A percentile compares a stretch with the other conserved stretches of the same genome.
These are phyloP conservation scores for Penstemon davidsonii DNA, from an alignment of 257 asterid genomes.

Conservation along the genomic window DNA sequence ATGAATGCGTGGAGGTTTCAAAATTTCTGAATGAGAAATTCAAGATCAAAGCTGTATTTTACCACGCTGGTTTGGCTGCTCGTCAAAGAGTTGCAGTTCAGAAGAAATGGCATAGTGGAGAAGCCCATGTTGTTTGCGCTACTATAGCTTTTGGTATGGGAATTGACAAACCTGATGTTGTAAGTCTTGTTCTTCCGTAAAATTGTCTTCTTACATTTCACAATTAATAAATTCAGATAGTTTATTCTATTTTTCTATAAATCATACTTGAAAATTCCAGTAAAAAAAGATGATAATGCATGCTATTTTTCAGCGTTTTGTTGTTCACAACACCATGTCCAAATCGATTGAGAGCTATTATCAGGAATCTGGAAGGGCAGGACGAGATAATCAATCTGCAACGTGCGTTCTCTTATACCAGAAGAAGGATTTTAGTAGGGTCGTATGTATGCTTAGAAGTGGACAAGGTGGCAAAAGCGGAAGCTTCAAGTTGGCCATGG, in stretches of 20 bases:
- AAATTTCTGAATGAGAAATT: slow-evolving; percentile 70
- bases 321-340: slow-evolving; percentile 90
- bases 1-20: slow-evolving; percentile 84
- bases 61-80: slow-evolving; percentile 96
- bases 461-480: slow-evolving; percentile 61
- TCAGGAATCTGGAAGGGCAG: slow-evolving; percentile 99
- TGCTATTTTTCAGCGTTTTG: slow-evolving; percentile 71
- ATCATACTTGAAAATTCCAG: neutral
- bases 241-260: neutral
- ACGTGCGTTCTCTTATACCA: slow-evolving; percentile 76
- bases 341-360: slow-evolving; percentile 97
- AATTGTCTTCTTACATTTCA: neutral
- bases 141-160: slow-evolving; percentile 99
- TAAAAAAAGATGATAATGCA: slow-evolving; percentile 1
- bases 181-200: slow-evolving; percentile 44
- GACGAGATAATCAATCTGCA: slow-evolving; percentile 74
- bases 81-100: slow-evolving; percentile 84
- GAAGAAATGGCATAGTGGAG: slow-evolving; percentile 88
- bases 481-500: slow-evolving; percentile 85
- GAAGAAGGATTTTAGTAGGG: slow-evolving; percentile 92
- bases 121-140: slow-evolving; percentile 88
- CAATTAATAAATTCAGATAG: neutral
- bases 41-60: slow-evolving; percentile 75
- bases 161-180: slow-evolving; percentile 98
- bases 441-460: slow-evolving; percentile 91